A percentile compares a stretch with the other conserved stretches of the same genome.
These are phyloP conservation scores for Domatiomyces globalis DNA, from an alignment of 2,329 filamentous ascomycete genomes.

Conservation along the genomic window DNA sequence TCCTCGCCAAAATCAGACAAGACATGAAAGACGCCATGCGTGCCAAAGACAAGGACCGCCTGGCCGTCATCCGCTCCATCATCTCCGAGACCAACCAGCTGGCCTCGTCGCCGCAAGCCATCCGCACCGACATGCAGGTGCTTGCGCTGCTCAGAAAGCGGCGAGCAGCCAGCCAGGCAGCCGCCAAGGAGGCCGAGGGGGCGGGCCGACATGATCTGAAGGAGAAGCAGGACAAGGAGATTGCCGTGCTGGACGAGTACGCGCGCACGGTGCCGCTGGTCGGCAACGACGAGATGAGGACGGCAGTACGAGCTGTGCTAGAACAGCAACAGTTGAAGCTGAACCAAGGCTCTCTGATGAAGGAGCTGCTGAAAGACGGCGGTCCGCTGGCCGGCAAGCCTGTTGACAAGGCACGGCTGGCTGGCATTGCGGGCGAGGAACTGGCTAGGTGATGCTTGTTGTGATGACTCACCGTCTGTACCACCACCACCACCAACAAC, in stretches of 20 bases:
- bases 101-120: constrained; percentile 32
- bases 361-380: constrained; percentile 27
- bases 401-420: constrained; percentile 29
- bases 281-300: constrained; percentile 27
- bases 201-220: constrained; percentile 31
- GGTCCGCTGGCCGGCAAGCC: constrained; percentile 32
- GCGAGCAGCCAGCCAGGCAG: constrained; percentile 24
- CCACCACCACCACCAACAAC: no score
- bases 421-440: constrained; percentile 26
- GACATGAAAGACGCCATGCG: constrained; percentile 38
- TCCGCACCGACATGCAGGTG: constrained; percentile 34
- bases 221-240: constrained; percentile 32
- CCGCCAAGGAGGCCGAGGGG: constrained; percentile 28
- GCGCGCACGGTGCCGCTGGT: constrained; percentile 29
- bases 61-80: constrained; percentile 35
- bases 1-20: constrained; percentile 31
- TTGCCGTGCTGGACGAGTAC: constrained; percentile 32
- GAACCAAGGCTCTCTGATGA: constrained; percentile 29
- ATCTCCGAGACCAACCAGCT: constrained; percentile 38
- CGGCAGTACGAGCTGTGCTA: constrained; percentile 25
- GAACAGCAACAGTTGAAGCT: constrained; percentile 22
- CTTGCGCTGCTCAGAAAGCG: constrained; percentile 34
- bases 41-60: constrained; percentile 34
- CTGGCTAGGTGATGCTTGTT: constrained; percentile 1
- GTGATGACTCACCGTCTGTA: no score